A percentile compares a stretch with the other conserved stretches of the same genome.
phyloP scores from a whole-genome alignment of 768 basidiomycete species.

The Boletellus sp. region DNA sequence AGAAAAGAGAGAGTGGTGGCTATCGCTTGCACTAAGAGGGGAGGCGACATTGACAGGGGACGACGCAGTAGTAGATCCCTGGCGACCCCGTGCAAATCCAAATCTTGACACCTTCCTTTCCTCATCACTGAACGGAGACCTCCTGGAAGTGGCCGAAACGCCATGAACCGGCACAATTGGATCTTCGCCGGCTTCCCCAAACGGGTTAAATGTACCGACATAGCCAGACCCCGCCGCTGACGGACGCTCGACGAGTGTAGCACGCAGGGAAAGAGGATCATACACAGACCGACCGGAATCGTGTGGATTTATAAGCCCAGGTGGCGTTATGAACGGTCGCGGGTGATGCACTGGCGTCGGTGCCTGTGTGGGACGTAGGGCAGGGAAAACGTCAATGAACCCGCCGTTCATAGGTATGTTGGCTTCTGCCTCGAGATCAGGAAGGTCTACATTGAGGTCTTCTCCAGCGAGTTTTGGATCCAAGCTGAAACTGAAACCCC shows the following conservation, averaged over 20 bases:
- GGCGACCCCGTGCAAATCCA: constrained; percentile 73
- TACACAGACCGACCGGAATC: constrained; percentile 50
- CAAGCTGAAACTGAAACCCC: constrained; percentile 83
- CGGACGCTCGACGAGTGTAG: constrained; percentile 44
- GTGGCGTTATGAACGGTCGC: constrained; percentile 44
- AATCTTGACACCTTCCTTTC: constrained; percentile 73
- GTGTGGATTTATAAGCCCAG: constrained; percentile 51
- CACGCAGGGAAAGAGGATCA: constrained; percentile 45
- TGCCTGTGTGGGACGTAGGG: constrained; percentile 40
- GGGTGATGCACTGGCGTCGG: constrained; percentile 20
- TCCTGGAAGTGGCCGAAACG: constrained; percentile 31
- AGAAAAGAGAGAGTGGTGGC: constrained; percentile 47
- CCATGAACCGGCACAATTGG: constrained; percentile 27
- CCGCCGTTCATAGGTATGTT: constrained; percentile 59
- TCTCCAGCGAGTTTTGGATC: constrained; percentile 69
- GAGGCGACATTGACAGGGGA: constrained; percentile 58
- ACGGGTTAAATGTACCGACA: constrained; percentile 78
- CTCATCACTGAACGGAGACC: constrained; percentile 51
- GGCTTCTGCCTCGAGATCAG: constrained; percentile 46
- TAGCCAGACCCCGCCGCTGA: constrained; percentile 50
- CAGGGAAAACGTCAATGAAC: constrained; percentile 70
- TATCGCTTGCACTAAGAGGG: constrained; percentile 49
- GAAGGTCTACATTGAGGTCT: constrained; percentile 38
- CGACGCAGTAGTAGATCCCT: constrained; percentile 52
- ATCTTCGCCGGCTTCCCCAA: constrained; percentile 59